Evolutionary conservation across 768 basidiomycete genomes (phyloP).

Genomic region (Lanmaoa rubissima): DNA sequence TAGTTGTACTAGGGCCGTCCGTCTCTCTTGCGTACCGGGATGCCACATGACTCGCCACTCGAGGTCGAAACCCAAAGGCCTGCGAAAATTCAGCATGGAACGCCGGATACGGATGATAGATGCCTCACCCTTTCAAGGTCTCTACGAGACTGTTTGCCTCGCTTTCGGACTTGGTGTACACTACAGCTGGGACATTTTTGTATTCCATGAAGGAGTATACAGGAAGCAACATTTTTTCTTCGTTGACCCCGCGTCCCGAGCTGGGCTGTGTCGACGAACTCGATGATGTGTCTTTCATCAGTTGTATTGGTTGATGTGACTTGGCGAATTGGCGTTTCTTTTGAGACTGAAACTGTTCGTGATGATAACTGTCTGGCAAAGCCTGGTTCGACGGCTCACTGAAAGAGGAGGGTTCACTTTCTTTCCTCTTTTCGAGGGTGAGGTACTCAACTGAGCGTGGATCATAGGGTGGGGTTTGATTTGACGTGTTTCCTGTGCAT

Average conservation of each 20-base stretch:
- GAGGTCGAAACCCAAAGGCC: conserved; percentile 51
- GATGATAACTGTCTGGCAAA: background rate
- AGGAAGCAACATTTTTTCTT: conserved; percentile 21
- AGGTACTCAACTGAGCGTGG: conserved; percentile 14
- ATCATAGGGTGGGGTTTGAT: background rate
- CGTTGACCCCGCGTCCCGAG: background rate
- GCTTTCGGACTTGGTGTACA: conserved; percentile 41
- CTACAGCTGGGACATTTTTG: conserved; percentile 28
- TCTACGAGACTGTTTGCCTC: conserved; percentile 42
- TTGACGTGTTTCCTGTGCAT: background rate
- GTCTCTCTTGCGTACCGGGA: conserved; percentile 32
- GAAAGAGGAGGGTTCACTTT: background rate
- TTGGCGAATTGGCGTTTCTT: background rate
- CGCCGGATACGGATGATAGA: background rate
- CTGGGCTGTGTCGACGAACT: conserved; percentile 5
- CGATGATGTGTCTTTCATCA: background rate
- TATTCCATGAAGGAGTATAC: conserved; percentile 41
- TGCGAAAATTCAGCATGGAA: conserved; percentile 14
- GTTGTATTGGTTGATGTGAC: background rate
- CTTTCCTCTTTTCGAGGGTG: background rate
- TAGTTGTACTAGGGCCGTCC: conserved; percentile 46
- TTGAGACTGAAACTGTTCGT: background rate
- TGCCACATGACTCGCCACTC: conserved; percentile 44
- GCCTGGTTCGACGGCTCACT: conserved; percentile 1
- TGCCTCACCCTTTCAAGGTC: conserved; percentile 36